Conservation (phyloP, 176 grass and related monocot species). For the Rhynchospora pubera region DNA sequence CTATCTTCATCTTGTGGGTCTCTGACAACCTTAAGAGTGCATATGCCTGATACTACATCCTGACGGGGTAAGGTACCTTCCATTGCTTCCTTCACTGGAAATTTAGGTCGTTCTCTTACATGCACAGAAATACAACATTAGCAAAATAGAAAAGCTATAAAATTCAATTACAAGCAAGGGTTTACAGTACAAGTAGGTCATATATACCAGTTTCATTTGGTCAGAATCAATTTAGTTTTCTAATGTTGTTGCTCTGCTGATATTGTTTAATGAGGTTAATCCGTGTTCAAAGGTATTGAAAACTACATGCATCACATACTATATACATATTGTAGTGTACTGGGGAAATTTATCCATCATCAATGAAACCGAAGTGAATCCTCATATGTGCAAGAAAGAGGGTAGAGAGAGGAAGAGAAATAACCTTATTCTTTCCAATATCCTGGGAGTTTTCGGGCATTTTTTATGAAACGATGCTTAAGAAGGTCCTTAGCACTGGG, state of each 20-base stretch:
- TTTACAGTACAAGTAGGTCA: not conserved
- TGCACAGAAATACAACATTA: conserved; percentile 18
- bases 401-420: not conserved
- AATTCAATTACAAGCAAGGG: not conserved
- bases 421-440: conserved; percentile 98
- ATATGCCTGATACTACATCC: conserved; percentile 45
- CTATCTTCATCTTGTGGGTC: conserved; percentile 41
- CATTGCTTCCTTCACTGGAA: conserved; percentile 39
- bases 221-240: conserved; percentile 8
- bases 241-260: not conserved
- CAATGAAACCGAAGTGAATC: not conserved
- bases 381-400: not conserved
- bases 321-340: not conserved
- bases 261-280: not conserved
- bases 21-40: conserved; percentile 57
- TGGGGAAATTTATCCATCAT: not conserved
- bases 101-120: conserved; percentile 78
- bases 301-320: not conserved
- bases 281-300: not conserved
- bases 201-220: not conserved
- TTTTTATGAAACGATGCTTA: conserved; percentile 91
- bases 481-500: conserved; percentile 97
- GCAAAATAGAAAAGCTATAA: conserved; percentile 14
- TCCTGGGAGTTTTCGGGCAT: conserved; percentile 84
- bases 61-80: conserved; percentile 47